A percentile compares a stretch with the other conserved stretches of the same genome.
phyloP scores from a whole-genome alignment of 306 rosid genomes.

The Rosa persica region DNA sequence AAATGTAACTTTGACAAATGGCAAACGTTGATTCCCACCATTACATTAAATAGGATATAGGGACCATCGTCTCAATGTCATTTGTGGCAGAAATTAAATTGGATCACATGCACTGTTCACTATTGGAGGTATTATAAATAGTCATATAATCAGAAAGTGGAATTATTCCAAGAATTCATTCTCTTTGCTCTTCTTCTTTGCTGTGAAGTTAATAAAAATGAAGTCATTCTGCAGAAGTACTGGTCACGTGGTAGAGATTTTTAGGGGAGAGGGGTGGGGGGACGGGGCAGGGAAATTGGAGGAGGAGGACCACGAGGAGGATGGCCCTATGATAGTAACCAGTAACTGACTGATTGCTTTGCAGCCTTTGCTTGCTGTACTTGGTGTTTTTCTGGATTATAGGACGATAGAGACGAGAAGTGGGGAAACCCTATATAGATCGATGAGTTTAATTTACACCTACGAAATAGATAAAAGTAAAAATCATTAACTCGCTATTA shows the following conservation, averaged over 20 bases:
- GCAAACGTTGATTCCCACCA: not conserved
- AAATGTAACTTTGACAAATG: not conserved
- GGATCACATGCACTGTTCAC: conserved; percentile 34
- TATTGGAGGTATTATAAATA: not conserved
- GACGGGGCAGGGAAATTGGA: no score
- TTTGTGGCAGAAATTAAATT: conserved; percentile 30
- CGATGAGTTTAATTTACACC: not conserved
- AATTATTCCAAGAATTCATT: not conserved
- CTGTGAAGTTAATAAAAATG: not conserved
- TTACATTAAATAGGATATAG: not conserved
- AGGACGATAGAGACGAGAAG: not conserved
- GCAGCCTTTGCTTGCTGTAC: not conserved
- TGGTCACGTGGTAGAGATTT: not conserved
- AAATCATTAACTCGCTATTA: not conserved
- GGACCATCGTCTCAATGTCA: conserved; percentile 18
- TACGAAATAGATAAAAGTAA: not conserved
- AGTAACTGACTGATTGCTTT: not conserved
- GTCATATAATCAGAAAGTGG: not conserved
- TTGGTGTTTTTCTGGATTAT: not conserved
- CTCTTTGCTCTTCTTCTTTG: not conserved
- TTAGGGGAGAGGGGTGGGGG: no score
- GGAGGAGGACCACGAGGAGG: not conserved
- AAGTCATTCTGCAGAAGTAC: not conserved
- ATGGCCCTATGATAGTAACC: not conserved
- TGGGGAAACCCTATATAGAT: not conserved